Percentiles rank a stretch among this genome's conserved stretches.
Conservation (phyloP, 2,329 filamentous ascomycete genomes). For the Microsporum audouinii region DNA sequence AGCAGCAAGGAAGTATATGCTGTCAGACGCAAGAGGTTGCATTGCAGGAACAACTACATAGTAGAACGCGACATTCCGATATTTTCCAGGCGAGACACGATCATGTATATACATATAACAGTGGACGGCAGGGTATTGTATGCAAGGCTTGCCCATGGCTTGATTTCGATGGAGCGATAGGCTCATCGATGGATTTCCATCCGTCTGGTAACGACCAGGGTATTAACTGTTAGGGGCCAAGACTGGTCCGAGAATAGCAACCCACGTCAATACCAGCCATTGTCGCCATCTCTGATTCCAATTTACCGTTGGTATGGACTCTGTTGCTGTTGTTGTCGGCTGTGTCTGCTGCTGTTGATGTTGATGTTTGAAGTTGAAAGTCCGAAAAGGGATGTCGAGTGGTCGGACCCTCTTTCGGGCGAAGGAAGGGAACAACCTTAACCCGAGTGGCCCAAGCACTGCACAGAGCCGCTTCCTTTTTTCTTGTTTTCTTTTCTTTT, state of each 20-base stretch:
- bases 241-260: background rate
- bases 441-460: background rate
- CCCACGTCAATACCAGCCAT: background rate
- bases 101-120: background rate
- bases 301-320: background rate
- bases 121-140: background rate
- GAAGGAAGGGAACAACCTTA: slow-evolving; percentile 1
- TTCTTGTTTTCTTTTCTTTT: background rate
- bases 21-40: background rate
- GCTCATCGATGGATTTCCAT: background rate
- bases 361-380: background rate
- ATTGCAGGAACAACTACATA: background rate
- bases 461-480: background rate
- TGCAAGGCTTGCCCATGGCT: background rate
- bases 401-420: background rate
- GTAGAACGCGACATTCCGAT: background rate
- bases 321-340: background rate
- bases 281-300: background rate
- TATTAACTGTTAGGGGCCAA: background rate
- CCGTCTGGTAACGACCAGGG: background rate
- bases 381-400: background rate
- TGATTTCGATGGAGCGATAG: background rate
- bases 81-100: background rate
- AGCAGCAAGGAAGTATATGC: background rate
- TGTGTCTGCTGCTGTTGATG: background rate